These are phyloP conservation scores for Epichloe sibirici DNA, from an alignment of 2,329 filamentous ascomycete species.

Conservation along the genomic window DNA sequence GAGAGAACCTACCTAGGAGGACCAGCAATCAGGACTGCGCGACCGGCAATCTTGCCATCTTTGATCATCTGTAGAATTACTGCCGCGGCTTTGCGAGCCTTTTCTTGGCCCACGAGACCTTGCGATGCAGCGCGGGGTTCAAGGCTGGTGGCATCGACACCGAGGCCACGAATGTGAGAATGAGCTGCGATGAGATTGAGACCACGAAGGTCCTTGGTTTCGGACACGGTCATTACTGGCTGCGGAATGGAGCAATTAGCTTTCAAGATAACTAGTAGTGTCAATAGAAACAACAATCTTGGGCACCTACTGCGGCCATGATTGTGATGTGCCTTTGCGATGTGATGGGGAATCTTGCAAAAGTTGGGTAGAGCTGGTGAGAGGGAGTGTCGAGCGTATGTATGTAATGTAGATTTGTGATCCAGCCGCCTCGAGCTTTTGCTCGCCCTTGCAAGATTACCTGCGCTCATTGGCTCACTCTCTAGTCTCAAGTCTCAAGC, in stretches of 20 bases:
- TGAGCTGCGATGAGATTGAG: constrained; percentile 97
- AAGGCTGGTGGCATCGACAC: constrained; percentile 82
- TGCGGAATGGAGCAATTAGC: constrained; percentile 16
- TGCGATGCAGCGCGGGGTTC: constrained; percentile 79
- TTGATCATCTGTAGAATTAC: constrained; percentile 98
- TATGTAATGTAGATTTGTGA: too few relatives aligned
- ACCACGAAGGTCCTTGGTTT: constrained; percentile 89
- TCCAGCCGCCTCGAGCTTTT: constrained; percentile 1
- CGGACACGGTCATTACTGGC: constrained; percentile 68
- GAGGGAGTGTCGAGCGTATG: not conserved
- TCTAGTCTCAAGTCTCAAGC: too few relatives aligned
- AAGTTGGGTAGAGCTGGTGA: not conserved
- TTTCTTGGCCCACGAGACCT: constrained; percentile 89
- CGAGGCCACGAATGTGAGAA: constrained; percentile 92
- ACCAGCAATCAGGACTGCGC: constrained; percentile 87
- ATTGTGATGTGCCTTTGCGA: constrained; percentile 15
- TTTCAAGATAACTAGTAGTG: not conserved
- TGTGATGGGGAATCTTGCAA: not conserved
- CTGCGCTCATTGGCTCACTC: not conserved
- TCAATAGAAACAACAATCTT: not conserved
- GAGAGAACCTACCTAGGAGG: constrained; percentile 54
- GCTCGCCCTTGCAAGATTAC: constrained; percentile 5
- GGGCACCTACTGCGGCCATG: constrained; percentile 39
- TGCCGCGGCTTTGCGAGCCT: constrained; percentile 90
- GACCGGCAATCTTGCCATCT: constrained; percentile 93